Evolutionary conservation across 164 flowering plant species (phyloP), one percentile per base, ranked within the genome.

Genomic region (Vitis amurensis): DNA sequence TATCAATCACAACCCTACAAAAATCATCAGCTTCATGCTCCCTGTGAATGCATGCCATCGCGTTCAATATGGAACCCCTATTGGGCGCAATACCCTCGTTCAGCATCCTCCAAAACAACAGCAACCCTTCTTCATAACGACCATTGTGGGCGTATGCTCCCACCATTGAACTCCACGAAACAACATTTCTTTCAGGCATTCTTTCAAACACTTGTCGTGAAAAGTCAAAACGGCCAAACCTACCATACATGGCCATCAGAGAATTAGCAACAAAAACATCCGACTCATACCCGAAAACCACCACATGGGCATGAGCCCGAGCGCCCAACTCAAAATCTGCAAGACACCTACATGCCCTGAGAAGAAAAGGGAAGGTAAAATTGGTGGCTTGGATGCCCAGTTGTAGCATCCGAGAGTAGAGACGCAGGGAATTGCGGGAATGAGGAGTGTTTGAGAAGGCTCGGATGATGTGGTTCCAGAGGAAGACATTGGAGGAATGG

Each of bases 131-230:
- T 10, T 68, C 66, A 12, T 12, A 67, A 53, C 55, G 44, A 13
- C 76, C 70, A 66, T 70, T 78, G 11, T 73, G 74, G 1, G 74
- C 73, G 50, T 61, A 82, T 0, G 72, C 81, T 11, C 76, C 80
- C 8, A 82, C 77, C 71, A 82, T 78, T 1, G 81, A 64, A 30
- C 77, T 84, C 83, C 83, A 80, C 1, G 82, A 76, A 2, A 84
- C 79, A 17, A 61, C 49, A 70, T 73, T 76, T 19, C 73, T 72
- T 6, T 68, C 66, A 31, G 64, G 73, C 80, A 81, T 81, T 65
- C 47, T 59, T 29, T 78, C 82, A 44, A 84, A 82, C 76, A 84
- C 37, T 10, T 31, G 52, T 2, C 73, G 70, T 4, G 83, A 66
- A 50, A 23, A 7, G 0, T 74, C 71, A 44, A 69, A 12, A 4